Base-by-base conservation (phyloP, 768 basidiomycete species). In the Suillus variegatus region DNA sequence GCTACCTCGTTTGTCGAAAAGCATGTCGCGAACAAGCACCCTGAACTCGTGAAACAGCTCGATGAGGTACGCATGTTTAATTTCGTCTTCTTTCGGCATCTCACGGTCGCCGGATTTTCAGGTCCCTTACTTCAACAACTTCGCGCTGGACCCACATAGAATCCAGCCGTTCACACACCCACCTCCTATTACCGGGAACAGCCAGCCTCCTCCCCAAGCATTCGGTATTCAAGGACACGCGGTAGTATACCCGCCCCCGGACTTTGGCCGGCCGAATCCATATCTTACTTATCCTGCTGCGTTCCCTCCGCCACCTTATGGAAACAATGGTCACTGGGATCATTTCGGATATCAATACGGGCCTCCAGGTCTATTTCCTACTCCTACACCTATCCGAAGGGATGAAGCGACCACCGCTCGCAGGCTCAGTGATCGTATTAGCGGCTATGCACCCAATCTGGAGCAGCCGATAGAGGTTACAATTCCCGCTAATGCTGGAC, bases 1-100 rank as follows among this genome's bases (percentile, higher is more conserved):
- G 97, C 95, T 5, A 91, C 93, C 41, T 88, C 95, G 32, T 99
- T 98, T 78, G 93, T 99, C 57, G 94, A 97, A 80, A 99, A 99
- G 82, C 97, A 99, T 75, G 90, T 99, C 66, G 86, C 90, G 14
- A 94, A 96, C 76, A 99, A 99, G 76, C 97, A 99, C 75, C 82
- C 91, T 13, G 93, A 97, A 66, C 81, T 94, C 18, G 86, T 96
- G 65, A 92, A 90, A 69, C 80, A 84, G 60, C 86, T 98, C 20
- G 94, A 95, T 49, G 92, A 96, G 72, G 97, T 97, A 75, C 78
- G 83, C 72, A 43, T 10, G 64, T 44, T 55, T 66, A 4, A 49
- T 67, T 60, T 64, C 60, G 64, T 64, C 41, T 60, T 32, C 28
- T 43, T 60, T 28, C 58, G 41, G 58, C 25, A 43, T 60, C 58